Evolutionary conservation across 1,139 yeast genomes (phyloP), one percentile per base, ranked within the genome.

Genomic region (Meyerozyma carpophila): DNA sequence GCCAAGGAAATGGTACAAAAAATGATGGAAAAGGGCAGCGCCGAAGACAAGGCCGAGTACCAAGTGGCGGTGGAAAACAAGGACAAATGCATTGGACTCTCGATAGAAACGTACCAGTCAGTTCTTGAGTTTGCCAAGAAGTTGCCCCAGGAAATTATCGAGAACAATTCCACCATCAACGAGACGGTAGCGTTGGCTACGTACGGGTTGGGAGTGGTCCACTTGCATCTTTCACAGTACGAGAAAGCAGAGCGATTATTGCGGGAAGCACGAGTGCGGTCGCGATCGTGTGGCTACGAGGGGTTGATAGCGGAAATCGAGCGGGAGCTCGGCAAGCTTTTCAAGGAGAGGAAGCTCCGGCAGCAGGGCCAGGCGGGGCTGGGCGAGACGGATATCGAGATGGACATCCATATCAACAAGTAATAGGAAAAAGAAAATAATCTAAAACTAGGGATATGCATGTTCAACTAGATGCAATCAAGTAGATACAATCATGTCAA

Each of bases 131-230:
- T 79, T 38, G 74, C 84, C 4, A 79, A 77, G 49, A 65, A 70
- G 32, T 58, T 80, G 7, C 80, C 83, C 2, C 56, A 47, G 39
- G 66, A 59, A 18, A 48, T 51, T 32, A 53, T 54, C 42, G 54
- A 51, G 28, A 47, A 50, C 37, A 53, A 57, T 40, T 44, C 50
- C 40, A 54, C 58, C 36, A 59, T 69, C 18, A 53, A 54, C 42
- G 89, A 87, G 50, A 81, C 86, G 2, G 79, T 84, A 28, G 95
- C 95, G 0, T 68, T 89, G 56, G 81, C 96, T 0, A 81, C 89
- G 0, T 91, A 88, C 57, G 95, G 96, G 0, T 68, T 88, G 36
- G 98, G 96, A 0, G 95, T 90, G 5, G 75, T 88, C 13, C 75
- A 80, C 41, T 63, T 86, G 16, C 90, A 87, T 56, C 56, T 69